These are phyloP conservation scores for Cornus kousa DNA, from an alignment of 148 eudicot genomes.

Conservation along the genomic window DNA sequence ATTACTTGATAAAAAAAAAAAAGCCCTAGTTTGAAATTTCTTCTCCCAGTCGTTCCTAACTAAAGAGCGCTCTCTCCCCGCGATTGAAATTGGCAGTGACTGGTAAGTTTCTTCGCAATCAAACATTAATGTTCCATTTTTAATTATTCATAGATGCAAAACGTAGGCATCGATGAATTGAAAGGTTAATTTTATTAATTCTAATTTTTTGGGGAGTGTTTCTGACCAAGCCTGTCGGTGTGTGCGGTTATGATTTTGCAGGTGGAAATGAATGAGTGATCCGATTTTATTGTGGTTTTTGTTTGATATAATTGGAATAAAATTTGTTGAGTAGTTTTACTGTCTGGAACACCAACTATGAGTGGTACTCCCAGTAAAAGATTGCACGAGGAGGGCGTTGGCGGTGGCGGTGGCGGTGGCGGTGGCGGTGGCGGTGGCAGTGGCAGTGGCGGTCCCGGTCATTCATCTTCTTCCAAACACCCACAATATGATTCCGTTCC, in stretches of 20 bases:
- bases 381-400: slow-evolving; percentile 38
- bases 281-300: no score
- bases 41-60: neutral
- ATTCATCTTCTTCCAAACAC: slow-evolving; percentile 31
- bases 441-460: slow-evolving; percentile 23
- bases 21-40: neutral
- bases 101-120: neutral
- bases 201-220: no score
- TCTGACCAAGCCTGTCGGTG: no score
- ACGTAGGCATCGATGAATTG: neutral
- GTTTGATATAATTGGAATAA: neutral
- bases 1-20: no score
- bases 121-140: no score
- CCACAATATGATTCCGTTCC: slow-evolving; percentile 35
- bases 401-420: slow-evolving; percentile 21
- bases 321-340: no score
- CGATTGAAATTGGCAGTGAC: neutral
- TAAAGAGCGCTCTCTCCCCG: neutral
- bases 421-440: slow-evolving; percentile 18
- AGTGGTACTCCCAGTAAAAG: slow-evolving; percentile 45
- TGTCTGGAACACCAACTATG: slow-evolving; percentile 17
- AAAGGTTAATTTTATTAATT: neutral
- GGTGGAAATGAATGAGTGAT: neutral
- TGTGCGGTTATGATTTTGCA: neutral
- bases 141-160: neutral